Base-by-base conservation (phyloP, 2,329 filamentous ascomycete genomes). In the Arachnomyces sp. region DNA sequence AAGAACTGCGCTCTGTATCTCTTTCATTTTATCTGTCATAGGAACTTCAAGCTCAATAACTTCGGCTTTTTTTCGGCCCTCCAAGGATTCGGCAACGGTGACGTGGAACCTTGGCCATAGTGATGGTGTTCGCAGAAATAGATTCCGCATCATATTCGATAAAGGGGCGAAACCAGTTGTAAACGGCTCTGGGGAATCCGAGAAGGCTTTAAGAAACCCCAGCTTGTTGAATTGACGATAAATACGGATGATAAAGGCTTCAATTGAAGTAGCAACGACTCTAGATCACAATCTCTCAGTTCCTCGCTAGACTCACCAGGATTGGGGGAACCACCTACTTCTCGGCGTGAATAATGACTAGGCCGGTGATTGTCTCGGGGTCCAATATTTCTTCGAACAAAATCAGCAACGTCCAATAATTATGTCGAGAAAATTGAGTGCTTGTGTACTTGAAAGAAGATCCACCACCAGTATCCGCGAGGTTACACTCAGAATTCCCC, bases 1-100 rank as follows among this genome's bases (percentile, higher is more conserved):
- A 63, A 98, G 77, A 44, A 96, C 82, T 17, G 92, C 89, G 48
- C 85, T 90, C 57, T 98, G 92, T 31, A 98, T 95, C 31, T 88
- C 81, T 44, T 76, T 77, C 92, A 98, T 98, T 36, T 80, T 76
- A 29, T 94, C 85, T 4, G 87, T 94, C 90, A 98, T 96, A 18
- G 86, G 82, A 4, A 98, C 84, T 62, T 95, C 92, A 16, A 96
- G 72, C 64, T 98, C 92, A 48, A 98, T 94, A 34, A 98, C 92
- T 63, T 98, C 92, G 3, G 92, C 90, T 58, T 90, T 94, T 55
- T 84, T 82, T 59, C 84, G 85, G 7, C 89, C 89, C 61, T 98
- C 92, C 2, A 98, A 71, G 2, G 88, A 87, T 52, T 87, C 79
- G 0, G 89, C 88, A 4, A 98, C 88, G 1, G 84, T 81, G 43